These are phyloP conservation scores for Reutealis trisperma DNA, from an alignment of 345 rosid species.

Conservation along the genomic window DNA sequence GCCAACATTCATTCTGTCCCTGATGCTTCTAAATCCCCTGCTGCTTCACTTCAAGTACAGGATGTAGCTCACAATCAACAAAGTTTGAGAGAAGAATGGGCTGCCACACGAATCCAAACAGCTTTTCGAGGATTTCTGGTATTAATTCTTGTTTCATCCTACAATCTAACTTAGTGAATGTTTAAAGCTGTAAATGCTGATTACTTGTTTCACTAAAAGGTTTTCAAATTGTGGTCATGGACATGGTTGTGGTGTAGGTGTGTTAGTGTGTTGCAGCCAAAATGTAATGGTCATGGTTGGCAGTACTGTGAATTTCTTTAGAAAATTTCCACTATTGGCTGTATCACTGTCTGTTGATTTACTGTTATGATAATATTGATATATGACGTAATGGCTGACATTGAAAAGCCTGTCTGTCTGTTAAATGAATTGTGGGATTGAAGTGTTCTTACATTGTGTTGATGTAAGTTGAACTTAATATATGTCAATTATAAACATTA, in stretches of 20 bases:
- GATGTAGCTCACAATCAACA: slow-evolving; percentile 45
- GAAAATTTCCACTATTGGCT: too few species aligned
- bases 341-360: too few species aligned
- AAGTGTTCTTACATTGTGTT: neutral
- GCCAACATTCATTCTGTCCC: slow-evolving; percentile 35
- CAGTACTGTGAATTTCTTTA: too few species aligned
- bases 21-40: slow-evolving; percentile 52
- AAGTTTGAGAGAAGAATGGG: slow-evolving; percentile 53
- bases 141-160: slow-evolving; percentile 13
- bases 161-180: neutral
- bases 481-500: neutral
- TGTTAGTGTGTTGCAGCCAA: too few species aligned
- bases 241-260: too few species aligned
- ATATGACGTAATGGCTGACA: too few species aligned
- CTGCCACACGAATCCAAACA: slow-evolving; percentile 87
- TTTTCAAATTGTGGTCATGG: too few species aligned
- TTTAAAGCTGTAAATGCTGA: neutral
- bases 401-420: too few species aligned
- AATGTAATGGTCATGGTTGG: too few species aligned
- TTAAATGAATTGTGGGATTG: neutral
- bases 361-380: too few species aligned
- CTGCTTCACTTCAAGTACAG: slow-evolving; percentile 52
- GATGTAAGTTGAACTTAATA: neutral
- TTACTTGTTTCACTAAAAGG: neutral
- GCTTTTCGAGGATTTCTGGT: slow-evolving; percentile 98